Percentiles rank a stretch among this genome's conserved stretches.
Evolutionary conservation across 768 basidiomycete genomes (phyloP).

Genomic region (Auriscalpium microsporum): DNA sequence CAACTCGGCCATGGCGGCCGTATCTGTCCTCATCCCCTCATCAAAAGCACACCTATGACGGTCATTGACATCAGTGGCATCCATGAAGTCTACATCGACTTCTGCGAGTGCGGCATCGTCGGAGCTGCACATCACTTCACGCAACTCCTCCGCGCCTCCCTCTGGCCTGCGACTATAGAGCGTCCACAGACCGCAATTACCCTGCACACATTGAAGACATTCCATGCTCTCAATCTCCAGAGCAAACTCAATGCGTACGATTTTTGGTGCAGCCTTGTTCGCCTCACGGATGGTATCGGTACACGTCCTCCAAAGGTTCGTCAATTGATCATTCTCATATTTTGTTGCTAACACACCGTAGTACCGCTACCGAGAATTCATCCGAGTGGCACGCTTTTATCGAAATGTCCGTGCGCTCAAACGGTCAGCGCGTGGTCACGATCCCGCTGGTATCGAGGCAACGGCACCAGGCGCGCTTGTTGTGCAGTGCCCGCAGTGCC

Average conservation of each 20-base stretch:
- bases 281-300: neutral
- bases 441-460: neutral
- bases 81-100: neutral
- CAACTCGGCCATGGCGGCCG: neutral
- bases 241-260: neutral
- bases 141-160: neutral
- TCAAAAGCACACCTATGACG: neutral
- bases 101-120: neutral
- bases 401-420: conserved; percentile 1
- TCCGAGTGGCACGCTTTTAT: neutral
- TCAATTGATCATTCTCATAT: neutral
- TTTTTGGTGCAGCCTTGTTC: neutral
- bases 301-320: neutral
- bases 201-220: neutral
- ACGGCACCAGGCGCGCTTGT: neutral
- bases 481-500: conserved; percentile 8
- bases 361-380: neutral
- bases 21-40: neutral
- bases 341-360: neutral
- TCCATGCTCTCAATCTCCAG: neutral
- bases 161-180: neutral
- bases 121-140: neutral
- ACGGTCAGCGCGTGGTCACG: neutral
- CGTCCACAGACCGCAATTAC: neutral
- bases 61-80: no score